Evolutionary conservation across 805 yeast species (phyloP).

Genomic region (Yamadazyma sp.): DNA sequence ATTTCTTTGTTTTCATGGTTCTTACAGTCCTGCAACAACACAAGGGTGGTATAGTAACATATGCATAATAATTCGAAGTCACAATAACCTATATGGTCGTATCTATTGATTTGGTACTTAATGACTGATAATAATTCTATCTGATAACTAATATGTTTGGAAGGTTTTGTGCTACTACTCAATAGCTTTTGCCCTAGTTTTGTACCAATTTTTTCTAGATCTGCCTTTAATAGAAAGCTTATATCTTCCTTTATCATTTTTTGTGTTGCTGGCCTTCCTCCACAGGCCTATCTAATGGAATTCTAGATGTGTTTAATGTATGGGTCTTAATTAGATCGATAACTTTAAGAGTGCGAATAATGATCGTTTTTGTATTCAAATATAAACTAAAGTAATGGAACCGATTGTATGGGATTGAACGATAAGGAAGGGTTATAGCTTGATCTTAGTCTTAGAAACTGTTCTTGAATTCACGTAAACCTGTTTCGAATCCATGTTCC

Average conservation of each 20-base stretch:
- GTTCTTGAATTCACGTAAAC: constrained; percentile 41
- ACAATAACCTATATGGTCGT: constrained; percentile 28
- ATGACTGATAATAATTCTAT: constrained; percentile 32
- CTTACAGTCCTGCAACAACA: constrained; percentile 7
- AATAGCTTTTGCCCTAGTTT: constrained; percentile 9
- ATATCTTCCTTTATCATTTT: constrained; percentile 6
- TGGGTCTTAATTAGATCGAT: too few species aligned
- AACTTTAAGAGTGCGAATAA: too few species aligned
- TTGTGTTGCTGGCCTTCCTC: too few species aligned
- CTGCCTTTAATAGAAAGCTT: constrained; percentile 3
- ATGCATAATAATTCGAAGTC: constrained; percentile 37
- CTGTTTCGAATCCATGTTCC: constrained; percentile 80
- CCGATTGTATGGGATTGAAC: too few species aligned
- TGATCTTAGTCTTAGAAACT: too few species aligned
- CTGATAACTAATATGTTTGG: constrained; percentile 24
- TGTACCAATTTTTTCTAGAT: constrained; percentile 3
- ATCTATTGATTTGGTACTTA: constrained; percentile 29
- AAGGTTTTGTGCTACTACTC: constrained; percentile 9
- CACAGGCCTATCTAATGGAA: too few species aligned
- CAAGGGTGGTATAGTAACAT: constrained; percentile 16
- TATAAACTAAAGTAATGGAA: too few species aligned
- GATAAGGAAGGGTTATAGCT: too few species aligned
- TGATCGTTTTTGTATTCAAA: too few species aligned
- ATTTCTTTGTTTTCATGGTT: constrained; percentile 10
- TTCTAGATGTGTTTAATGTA: too few species aligned